phyloP scores from a whole-genome alignment of 2,329 filamentous ascomycete species.

The Fusarium sulawesiense region DNA sequence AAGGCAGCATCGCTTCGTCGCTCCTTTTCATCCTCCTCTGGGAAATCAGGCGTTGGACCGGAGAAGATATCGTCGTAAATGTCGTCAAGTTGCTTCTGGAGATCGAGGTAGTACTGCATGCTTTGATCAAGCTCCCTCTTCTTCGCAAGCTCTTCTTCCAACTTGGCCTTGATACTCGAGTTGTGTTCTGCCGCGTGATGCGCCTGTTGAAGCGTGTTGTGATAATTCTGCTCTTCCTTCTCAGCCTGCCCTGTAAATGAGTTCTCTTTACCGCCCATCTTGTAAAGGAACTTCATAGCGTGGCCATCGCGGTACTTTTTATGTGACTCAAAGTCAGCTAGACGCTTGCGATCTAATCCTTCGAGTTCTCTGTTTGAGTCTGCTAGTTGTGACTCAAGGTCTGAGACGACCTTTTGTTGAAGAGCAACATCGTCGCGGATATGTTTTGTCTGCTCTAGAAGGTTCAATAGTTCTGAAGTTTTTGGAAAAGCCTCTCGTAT shows the following conservation, averaged over 20 bases:
- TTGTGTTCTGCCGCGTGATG: constrained; percentile 58
- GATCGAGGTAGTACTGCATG: constrained; percentile 51
- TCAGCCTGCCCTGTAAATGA: constrained; percentile 56
- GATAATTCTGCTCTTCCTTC: constrained; percentile 67
- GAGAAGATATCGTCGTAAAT: constrained; percentile 65
- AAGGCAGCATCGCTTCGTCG: constrained; percentile 50
- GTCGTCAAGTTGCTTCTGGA: constrained; percentile 60
- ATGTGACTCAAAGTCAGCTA: constrained; percentile 63
- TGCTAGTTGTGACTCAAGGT: constrained; percentile 57
- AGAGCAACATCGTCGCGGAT: constrained; percentile 59
- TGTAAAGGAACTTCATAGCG: constrained; percentile 64
- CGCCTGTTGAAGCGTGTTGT: constrained; percentile 62
- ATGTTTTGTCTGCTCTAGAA: constrained; percentile 62
- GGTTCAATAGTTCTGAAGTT: constrained; percentile 58
- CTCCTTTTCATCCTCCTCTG: constrained; percentile 64
- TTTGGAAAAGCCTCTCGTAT: constrained; percentile 55
- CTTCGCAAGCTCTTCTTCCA: constrained; percentile 54
- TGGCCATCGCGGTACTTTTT: constrained; percentile 64
- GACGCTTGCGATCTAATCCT: constrained; percentile 54
- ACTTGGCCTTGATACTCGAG: constrained; percentile 53
- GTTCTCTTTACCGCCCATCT: constrained; percentile 59
- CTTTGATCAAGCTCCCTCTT: constrained; percentile 52
- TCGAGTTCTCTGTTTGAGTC: constrained; percentile 53
- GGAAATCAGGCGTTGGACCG: constrained; percentile 63
- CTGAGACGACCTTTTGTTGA: constrained; percentile 57